Percentiles rank a stretch among this genome's conserved stretches.
These are phyloP conservation scores for Emergomyces orientalis DNA, from an alignment of 2,329 filamentous ascomycete genomes.

Conservation along the genomic window DNA sequence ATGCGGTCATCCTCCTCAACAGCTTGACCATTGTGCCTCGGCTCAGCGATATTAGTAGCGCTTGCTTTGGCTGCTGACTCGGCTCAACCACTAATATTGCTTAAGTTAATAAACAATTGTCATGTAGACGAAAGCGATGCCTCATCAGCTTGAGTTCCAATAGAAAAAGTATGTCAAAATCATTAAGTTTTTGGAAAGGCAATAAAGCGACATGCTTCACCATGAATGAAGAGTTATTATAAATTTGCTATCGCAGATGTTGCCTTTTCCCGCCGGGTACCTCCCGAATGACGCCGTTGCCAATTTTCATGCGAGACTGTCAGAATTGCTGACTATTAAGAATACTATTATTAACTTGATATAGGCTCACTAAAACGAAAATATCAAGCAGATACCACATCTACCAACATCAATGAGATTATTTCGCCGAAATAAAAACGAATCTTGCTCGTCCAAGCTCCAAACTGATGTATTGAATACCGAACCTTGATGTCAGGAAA, in stretches of 20 bases:
- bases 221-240: neutral
- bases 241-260: no score
- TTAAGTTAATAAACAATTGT: neutral
- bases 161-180: no score
- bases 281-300: neutral
- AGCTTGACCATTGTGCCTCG: neutral
- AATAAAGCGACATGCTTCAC: neutral
- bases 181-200: no score
- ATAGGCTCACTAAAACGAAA: neutral
- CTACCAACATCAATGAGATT: neutral
- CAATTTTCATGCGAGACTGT: neutral
- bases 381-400: neutral
- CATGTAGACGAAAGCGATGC: neutral
- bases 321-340: neutral
- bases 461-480: neutral
- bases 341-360: no score
- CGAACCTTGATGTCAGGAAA: neutral
- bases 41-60: neutral
- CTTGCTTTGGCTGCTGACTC: neutral
- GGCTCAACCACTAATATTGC: neutral
- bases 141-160: no score
- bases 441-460: neutral
- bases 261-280: no score
- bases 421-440: neutral
- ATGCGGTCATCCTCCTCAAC: neutral